These are phyloP conservation scores for Venturia nashicola DNA, from an alignment of 2,329 filamentous ascomycete genomes.

Conservation along the genomic window DNA sequence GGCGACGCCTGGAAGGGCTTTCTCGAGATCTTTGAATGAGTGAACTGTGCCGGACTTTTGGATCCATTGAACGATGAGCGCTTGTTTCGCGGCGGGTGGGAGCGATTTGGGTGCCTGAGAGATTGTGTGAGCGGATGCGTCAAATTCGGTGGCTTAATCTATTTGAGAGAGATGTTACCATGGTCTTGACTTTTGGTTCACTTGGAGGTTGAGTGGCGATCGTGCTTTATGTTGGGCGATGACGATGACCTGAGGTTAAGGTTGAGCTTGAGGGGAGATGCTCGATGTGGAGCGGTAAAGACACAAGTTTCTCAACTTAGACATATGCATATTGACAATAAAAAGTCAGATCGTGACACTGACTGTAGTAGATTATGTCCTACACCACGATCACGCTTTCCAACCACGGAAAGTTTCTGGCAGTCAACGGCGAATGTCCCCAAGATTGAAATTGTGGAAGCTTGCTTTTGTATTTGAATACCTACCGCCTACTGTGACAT, in stretches of 20 bases:
- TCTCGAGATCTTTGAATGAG: conserved; percentile 57
- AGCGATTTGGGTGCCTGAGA: conserved; percentile 40
- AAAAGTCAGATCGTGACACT: background rate
- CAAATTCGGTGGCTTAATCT: background rate
- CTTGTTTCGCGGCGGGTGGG: conserved; percentile 45
- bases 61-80: conserved; percentile 46
- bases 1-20: conserved; percentile 46
- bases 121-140: background rate
- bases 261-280: background rate
- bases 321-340: background rate
- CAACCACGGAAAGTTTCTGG: background rate
- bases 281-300: background rate
- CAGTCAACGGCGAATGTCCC: background rate
- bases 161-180: background rate
- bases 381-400: background rate
- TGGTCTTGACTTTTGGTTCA: background rate
- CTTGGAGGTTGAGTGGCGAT: background rate
- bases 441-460: background rate
- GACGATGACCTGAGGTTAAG: background rate
- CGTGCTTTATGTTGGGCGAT: background rate
- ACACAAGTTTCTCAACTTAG: background rate
- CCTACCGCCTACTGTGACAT: background rate
- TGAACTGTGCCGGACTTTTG: conserved; percentile 48
- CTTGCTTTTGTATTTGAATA: no score
- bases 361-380: no score